These are phyloP conservation scores for Crithidia sp. DNA, from an alignment of 208 protist genomes.

Conservation along the genomic window DNA sequence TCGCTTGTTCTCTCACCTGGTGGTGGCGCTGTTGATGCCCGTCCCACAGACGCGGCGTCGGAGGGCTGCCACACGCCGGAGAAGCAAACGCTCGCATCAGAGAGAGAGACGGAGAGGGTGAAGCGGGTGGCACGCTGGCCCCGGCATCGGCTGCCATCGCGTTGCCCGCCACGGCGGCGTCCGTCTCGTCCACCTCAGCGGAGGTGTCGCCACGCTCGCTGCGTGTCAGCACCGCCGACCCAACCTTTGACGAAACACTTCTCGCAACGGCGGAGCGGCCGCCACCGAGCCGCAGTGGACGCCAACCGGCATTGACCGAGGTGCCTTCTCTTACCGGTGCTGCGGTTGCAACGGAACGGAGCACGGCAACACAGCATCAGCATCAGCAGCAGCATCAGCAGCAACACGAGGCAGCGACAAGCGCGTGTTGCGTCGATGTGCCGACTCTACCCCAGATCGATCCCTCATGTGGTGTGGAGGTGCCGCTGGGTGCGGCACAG, in stretches of 20 bases:
- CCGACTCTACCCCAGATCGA: not conserved
- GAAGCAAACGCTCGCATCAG: not conserved
- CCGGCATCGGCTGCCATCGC: not conserved
- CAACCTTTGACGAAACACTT: not conserved
- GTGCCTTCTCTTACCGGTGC: not conserved
- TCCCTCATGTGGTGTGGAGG: too few species aligned
- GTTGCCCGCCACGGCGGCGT: conserved; percentile 11
- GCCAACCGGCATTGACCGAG: not conserved
- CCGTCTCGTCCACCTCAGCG: conserved; percentile 31
- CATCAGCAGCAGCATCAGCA: not conserved
- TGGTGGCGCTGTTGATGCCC: too few species aligned
- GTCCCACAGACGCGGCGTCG: not conserved
- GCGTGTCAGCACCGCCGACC: conserved; percentile 3
- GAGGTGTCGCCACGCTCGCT: conserved; percentile 32
- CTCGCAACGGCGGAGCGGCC: not conserved
- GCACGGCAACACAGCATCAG: too few species aligned
- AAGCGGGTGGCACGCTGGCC: not conserved
- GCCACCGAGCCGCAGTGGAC: not conserved
- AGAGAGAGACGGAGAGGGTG: not conserved
- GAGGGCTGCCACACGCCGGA: conserved; percentile 13
- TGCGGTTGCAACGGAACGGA: not conserved
- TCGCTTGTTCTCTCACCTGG: too few species aligned
- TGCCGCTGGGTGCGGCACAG: not conserved
- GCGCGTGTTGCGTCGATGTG: not conserved
- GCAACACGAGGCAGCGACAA: too few species aligned